These are phyloP conservation scores for Gaeumannomyces sp. DNA, from an alignment of 2,329 filamentous ascomycete species.

Conservation along the genomic window DNA sequence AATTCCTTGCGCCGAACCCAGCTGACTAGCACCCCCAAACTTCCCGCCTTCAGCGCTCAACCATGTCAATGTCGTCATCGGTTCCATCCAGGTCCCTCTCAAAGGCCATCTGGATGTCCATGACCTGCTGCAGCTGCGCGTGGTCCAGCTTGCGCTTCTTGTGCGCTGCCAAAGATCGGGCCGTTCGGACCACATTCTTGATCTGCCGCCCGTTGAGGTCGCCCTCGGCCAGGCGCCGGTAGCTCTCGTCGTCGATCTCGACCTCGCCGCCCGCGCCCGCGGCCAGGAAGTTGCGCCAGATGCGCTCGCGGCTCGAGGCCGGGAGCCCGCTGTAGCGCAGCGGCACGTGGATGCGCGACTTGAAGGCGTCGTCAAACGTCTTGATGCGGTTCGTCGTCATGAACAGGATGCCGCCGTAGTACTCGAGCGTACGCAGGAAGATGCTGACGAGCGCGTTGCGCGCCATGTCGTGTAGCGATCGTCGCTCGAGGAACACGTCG, in stretches of 20 bases:
- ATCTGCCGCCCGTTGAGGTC: slow-evolving; percentile 24
- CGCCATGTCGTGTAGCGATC: slow-evolving; percentile 16
- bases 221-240: slow-evolving; percentile 15
- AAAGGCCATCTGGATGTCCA: slow-evolving; percentile 26
- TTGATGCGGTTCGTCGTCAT: slow-evolving; percentile 34
- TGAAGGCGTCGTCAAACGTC: slow-evolving; percentile 29
- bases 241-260: slow-evolving; percentile 19
- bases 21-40: too few species aligned
- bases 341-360: slow-evolving; percentile 12
- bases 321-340: slow-evolving; percentile 10
- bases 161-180: slow-evolving; percentile 26
- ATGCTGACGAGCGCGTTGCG: slow-evolving; percentile 16
- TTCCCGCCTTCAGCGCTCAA: slow-evolving; percentile 8
- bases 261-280: slow-evolving; percentile 17
- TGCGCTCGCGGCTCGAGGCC: slow-evolving; percentile 2
- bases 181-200: slow-evolving; percentile 23
- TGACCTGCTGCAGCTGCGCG: slow-evolving; percentile 23
- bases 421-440: slow-evolving; percentile 30
- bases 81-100: slow-evolving; percentile 20
- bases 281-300: slow-evolving; percentile 15
- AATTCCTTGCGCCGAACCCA: too few species aligned
- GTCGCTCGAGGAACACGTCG: slow-evolving; percentile 30
- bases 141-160: slow-evolving; percentile 23
- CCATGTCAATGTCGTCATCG: slow-evolving; percentile 12
- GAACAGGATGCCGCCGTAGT: slow-evolving; percentile 29